Evolutionary conservation across 2,329 filamentous ascomycete genomes (phyloP), one percentile per base, ranked within the genome.

Genomic region (Xylariaceae sp.): DNA sequence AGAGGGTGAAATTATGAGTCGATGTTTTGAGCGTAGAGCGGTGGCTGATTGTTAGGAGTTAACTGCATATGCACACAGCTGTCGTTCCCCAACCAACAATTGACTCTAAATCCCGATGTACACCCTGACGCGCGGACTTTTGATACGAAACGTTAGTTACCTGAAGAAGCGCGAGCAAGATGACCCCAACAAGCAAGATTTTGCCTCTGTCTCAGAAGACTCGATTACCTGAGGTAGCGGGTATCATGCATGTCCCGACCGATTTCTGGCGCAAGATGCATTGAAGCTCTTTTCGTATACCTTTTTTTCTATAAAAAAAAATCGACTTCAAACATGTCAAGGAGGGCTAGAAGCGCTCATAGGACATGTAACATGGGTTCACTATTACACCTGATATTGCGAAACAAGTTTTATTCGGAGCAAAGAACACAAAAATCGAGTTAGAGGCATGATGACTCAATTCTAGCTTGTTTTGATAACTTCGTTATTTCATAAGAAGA

Each of bases 131-230:
- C 27, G n/a, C 8, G n/a, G 27, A 8, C 27, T n/a, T 8, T 30
- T 30, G n/a, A 30, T 30, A 30, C 27, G n/a, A 8, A 30, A 13
- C 27, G 27, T n/a, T 30, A 8, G 8, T 30, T 30, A 13, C 27
- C n/a, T n/a, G 27, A 30, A 30, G 24, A 55, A 48, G 26, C 54
- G 41, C 7, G n/a, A n/a, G n/a, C 55, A 52, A 5, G 40, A 33
- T 7, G 35, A 43, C 6, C 56, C 53, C 16, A 42, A 20, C 9
- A n/a, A 37, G 13, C 35, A n/a, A 10, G 7, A 15, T 15, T 37
- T 37, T 37, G 13, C 35, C 13, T 37, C 35, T 37, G 18, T 37
- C 35, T 20, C 13, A 7, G 18, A 20, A 37, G 13, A 37, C 30
- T 30, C 27, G n/a, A 30, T n/a, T n/a, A n/a, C n/a, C n/a, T n/a